Conservation (phyloP, 345 rosid genomes). For the Dovyalis caffra region DNA sequence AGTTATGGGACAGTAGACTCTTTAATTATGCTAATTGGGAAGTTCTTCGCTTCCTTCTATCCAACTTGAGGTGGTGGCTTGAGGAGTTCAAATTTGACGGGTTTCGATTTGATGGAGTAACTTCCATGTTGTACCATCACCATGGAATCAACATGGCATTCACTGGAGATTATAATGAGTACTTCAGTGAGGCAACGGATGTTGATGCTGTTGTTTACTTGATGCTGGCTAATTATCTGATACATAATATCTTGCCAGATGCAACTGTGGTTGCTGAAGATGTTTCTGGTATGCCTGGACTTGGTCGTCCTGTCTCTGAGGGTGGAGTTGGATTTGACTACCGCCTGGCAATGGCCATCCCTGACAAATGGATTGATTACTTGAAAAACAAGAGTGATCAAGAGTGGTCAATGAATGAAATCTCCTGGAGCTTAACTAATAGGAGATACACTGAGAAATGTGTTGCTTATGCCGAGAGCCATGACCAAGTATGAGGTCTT, state of each 20-base stretch:
- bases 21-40: slow-evolving; percentile 86
- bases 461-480: slow-evolving; percentile 78
- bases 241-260: slow-evolving; percentile 59
- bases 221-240: slow-evolving; percentile 68
- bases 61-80: slow-evolving; percentile 86
- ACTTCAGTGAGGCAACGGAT: slow-evolving; percentile 73
- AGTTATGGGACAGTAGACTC: slow-evolving; percentile 72
- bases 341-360: slow-evolving; percentile 78
- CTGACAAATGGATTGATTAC: slow-evolving; percentile 81
- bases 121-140: slow-evolving; percentile 82
- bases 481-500: slow-evolving; percentile 59
- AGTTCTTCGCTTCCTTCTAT: slow-evolving; percentile 77
- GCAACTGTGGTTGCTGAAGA: slow-evolving; percentile 80
- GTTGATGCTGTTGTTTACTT: slow-evolving; percentile 74
- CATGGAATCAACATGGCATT: slow-evolving; percentile 66
- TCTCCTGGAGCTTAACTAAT: slow-evolving; percentile 57
- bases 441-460: slow-evolving; percentile 77
- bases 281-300: slow-evolving; percentile 89
- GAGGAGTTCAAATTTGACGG: slow-evolving; percentile 79
- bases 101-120: slow-evolving; percentile 75
- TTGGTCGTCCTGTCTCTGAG: slow-evolving; percentile 57
- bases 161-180: slow-evolving; percentile 59
- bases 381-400: slow-evolving; percentile 69
- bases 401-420: slow-evolving; percentile 76
- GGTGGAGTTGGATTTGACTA: slow-evolving; percentile 71